phyloP scores from a whole-genome alignment of 139 green algal genomes.

The Bryopsis sp. region DNA sequence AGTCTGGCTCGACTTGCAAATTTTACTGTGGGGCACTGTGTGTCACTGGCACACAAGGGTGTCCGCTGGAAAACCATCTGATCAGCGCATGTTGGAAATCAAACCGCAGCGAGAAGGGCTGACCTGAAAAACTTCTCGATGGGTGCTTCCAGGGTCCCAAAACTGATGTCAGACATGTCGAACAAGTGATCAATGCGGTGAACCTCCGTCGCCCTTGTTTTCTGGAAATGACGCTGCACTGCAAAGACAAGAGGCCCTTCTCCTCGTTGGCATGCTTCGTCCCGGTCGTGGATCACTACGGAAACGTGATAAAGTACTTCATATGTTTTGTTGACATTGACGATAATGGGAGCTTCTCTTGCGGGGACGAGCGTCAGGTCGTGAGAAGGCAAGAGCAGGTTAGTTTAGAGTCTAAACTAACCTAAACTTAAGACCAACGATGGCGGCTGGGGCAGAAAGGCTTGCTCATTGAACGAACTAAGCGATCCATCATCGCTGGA shows the following conservation, averaged over 20 bases:
- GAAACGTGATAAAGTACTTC: constrained; percentile 5
- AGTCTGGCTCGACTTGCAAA: no score
- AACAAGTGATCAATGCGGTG: neutral
- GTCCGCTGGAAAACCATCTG: neutral
- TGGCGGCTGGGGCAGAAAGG: neutral
- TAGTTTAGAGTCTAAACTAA: neutral
- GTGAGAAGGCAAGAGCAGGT: neutral
- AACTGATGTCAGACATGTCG: neutral
- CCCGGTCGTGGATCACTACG: constrained; percentile 2
- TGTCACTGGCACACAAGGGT: neutral
- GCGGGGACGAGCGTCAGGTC: neutral
- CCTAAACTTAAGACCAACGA: neutral
- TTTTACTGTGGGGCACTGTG: neutral
- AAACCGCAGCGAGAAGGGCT: neutral
- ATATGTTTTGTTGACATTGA: neutral
- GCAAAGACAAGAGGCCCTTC: neutral
- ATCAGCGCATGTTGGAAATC: no score
- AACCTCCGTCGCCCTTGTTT: neutral
- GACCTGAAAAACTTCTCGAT: neutral
- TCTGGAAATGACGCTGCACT: neutral
- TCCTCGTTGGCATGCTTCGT: neutral
- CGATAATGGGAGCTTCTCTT: neutral
- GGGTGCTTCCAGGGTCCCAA: neutral
- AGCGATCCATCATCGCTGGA: neutral
- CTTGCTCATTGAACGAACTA: neutral